Evolutionary conservation across 371 early-diverging fungal genomes (phyloP), one percentile per base, ranked within the genome.

Genomic region (Blastocladiella emersonii): DNA sequence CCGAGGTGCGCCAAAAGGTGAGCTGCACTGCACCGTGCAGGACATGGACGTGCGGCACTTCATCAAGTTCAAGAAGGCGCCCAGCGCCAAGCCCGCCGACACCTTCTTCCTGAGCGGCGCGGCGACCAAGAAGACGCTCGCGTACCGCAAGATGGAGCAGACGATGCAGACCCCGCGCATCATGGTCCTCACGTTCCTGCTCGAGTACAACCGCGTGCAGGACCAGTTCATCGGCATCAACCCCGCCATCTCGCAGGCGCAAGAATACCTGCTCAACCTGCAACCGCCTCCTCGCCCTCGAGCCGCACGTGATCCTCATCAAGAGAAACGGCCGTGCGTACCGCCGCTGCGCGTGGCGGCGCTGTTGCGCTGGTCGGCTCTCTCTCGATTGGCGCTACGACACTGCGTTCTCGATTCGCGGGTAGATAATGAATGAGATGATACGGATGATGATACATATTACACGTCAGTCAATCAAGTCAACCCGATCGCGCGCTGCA

Each of bases 121-220:
- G 36, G 81, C 85, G 34, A 83, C 87, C 0, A 78, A 94, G 41
- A 86, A 92, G 0, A 80, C 91, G 5, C 86, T 85, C 63, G 89
- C 95, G 0, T 79, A 83, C 34, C 92, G 93, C 0, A 84, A 86
- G 25, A 78, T 93, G 21, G 84, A 93, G 4, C 70, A 81, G 4
- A 72, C 70, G 4, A 69, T 91, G 0, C 48, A 65, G 0, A 71
- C 80, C 23, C 95, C 95, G 2, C 78, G 84, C 23, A 88, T 97
- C 43, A 69, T 95, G 68, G 79, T 94, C 17, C 70, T 97, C 41
- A 81, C 82, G 4, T 91, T 95, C 69, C 83, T 92, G 1, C 71
- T 97, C 56, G 92, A 92, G 61, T 93, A 91, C 72, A 84, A 88
- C 39, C 80, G 90, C 19, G 80, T 83, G 0, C 88, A 89, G 37